These are phyloP conservation scores for Blastocystis sp. DNA, from an alignment of 352 stramenopile genomes.

Conservation along the genomic window DNA sequence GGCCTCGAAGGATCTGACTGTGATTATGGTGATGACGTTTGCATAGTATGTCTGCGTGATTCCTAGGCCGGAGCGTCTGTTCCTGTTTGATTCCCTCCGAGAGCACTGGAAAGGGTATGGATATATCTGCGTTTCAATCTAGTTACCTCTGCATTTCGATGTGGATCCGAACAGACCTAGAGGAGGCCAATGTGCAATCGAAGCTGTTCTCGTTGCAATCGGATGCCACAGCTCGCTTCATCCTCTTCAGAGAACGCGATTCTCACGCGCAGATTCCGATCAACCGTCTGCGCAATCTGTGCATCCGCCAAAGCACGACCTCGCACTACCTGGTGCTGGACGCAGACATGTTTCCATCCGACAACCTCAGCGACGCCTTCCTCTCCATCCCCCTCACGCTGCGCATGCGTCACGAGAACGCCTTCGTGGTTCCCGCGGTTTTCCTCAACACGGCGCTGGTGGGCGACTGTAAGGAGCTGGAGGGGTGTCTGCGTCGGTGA, in stretches of 20 bases:
- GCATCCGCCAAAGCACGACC: background rate
- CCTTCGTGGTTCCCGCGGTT: background rate
- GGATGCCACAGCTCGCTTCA: background rate
- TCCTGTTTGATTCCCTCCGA: background rate
- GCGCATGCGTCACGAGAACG: background rate
- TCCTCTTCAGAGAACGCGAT: background rate
- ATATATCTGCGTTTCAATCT: background rate
- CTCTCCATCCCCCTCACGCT: background rate
- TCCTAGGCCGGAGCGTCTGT: background rate
- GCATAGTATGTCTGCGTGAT: background rate
- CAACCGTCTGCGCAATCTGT: background rate
- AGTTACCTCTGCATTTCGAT: background rate
- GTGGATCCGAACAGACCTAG: background rate
- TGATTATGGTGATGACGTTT: background rate
- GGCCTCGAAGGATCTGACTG: background rate
- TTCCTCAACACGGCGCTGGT: background rate
- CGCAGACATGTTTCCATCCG: background rate
- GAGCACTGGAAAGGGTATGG: constrained; percentile 3
- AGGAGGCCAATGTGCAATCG: background rate
- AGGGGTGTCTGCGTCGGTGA: too few species aligned
- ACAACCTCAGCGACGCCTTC: background rate
- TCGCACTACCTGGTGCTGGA: background rate
- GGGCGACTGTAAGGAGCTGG: too few species aligned
- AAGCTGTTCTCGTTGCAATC: background rate
- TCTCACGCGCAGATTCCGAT: background rate